phyloP scores from a whole-genome alignment of 352 stramenopile genomes.

The Phytophthora idaei region DNA sequence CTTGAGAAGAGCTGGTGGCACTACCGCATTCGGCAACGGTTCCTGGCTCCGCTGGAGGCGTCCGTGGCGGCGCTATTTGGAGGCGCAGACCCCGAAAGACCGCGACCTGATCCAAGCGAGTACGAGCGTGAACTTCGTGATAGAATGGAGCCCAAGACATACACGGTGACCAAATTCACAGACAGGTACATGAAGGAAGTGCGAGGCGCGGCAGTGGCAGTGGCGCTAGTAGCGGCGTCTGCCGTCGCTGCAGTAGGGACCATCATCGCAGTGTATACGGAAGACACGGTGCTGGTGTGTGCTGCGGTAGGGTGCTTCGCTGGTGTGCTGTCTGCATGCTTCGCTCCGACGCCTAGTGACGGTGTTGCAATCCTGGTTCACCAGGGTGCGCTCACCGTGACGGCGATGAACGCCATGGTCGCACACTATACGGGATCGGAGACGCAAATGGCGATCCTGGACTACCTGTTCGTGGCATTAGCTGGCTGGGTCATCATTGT shows the following conservation, averaged over 20 bases:
- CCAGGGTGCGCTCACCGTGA: constrained; percentile 55
- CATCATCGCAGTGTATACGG: constrained; percentile 26
- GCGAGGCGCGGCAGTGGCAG: constrained; percentile 8
- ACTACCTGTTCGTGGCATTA: constrained; percentile 66
- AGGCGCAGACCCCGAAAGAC: constrained; percentile 18
- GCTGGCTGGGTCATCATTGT: constrained; percentile 53
- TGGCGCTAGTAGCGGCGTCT: constrained; percentile 21
- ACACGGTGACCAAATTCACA: constrained; percentile 38
- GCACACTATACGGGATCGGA: constrained; percentile 47
- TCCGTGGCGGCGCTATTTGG: constrained; percentile 22
- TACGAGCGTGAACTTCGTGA: constrained; percentile 30
- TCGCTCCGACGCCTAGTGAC: constrained; percentile 46
- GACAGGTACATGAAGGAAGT: constrained; percentile 29
- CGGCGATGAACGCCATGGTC: constrained; percentile 67
- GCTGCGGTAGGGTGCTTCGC: constrained; percentile 32
- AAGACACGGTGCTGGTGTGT: constrained; percentile 38
- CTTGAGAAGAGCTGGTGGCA: constrained; percentile 69
- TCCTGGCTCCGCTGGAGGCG: constrained; percentile 44
- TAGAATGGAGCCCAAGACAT: constrained; percentile 35
- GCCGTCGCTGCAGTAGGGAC: constrained; percentile 14
- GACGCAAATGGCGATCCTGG: constrained; percentile 51
- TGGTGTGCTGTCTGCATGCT: constrained; percentile 45
- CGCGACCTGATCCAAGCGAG: constrained; percentile 12
- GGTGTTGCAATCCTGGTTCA: constrained; percentile 55
- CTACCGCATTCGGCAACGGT: constrained; percentile 63